Base-by-base conservation (phyloP, 306 rosid genomes). In the Cucurbita ficifolia region DNA sequence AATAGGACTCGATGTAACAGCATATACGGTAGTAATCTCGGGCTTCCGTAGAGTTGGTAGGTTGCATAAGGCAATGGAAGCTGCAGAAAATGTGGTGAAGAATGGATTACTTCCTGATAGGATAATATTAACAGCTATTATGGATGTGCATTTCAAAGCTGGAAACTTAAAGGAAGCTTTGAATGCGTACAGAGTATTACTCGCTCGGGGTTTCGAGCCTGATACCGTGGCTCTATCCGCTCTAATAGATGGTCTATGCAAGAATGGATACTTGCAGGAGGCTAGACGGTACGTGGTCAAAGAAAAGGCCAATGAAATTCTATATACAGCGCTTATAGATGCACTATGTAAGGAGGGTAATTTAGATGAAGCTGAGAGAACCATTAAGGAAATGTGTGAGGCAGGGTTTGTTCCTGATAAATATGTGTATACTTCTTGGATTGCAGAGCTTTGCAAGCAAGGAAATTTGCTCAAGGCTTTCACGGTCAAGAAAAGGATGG, bases 391-490 rank as follows among this genome's bases (percentile, higher is more conserved):
- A 80, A 82, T 82, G 82, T 78, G 72, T 1, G 73, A 82, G 52
- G 82, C 63, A 21, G 82, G 85, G 60, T 75, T 82, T 72, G 55
- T 72, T 75, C 80, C 76, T 0, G 82, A 82, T 76, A 82, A 78
- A 63, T 75, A 62, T 53, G 67, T 56, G 24, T 82, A 82, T 63
- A 82, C 85, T 48, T 82, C 85, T 8, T 82, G 80, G 85, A 78
- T 82, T 56, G 77, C 85, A 12, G 80, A 68, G 24, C 78, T 82
- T 10, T 82, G 85, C 75, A 76, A 72, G 58, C 79, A 82, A 35
- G 85, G 85, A 53, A 29, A 79, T 46, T 74, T 82, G 77, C 49
- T 78, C 3, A 81, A 82, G 68, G 82, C 82, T 71, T 82, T 82
- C 63, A 16, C 67, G 51, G 67, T 82, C 19, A 78, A 82, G 78